Base-by-base conservation (phyloP, 176 grass and related monocot genomes). In the Musa acuminata region DNA sequence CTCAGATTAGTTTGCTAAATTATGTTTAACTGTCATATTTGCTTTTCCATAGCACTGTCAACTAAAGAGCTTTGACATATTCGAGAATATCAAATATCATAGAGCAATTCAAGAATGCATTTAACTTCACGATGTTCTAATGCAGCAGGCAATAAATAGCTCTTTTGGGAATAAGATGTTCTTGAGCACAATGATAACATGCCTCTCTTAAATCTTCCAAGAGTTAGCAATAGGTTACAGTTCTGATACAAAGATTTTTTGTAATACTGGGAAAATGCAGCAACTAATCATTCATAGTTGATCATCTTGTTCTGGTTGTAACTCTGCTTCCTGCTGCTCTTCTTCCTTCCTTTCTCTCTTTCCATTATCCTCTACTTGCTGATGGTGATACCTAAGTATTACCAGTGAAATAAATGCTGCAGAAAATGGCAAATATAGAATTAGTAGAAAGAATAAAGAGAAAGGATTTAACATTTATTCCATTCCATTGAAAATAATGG, bases 321-420 rank as follows among this genome's bases (percentile, higher is more conserved):
- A 73, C 54, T 78, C 80, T 24, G 73, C 12, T 76, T 90, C 79
- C 49, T 58, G 69, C 74, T 77, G 72, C 8, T 88, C 87, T 8
- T 84, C 81, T 73, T 84, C 76, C 27, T 25, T 66, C 22, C 55
- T 79, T 85, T 83, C 74, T 25, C 8, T 71, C 27, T 66, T 51
- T 24, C n/a, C 19, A 23, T 35, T 78, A 22, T 85, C 65, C 26
- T 49, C 71, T 17, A 51, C 80, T 72, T 65, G 81, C 59, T 89
- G 66, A 71, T 87, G 80, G 55, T 87, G 77, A 77, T 93, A 98
- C 25, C 88, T 75, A 52, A 93, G 54, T 69, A 93, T 76, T 19
- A 89, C 94, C 7, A 90, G 48, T 13, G 87, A 87, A 52, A 97
- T 57, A 75, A 98, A 98, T 78, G 78, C 94, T 98, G 77, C 67